Base-by-base conservation (phyloP, 1,284 basidiomycete species). In the Trichosporon ovoides region DNA sequence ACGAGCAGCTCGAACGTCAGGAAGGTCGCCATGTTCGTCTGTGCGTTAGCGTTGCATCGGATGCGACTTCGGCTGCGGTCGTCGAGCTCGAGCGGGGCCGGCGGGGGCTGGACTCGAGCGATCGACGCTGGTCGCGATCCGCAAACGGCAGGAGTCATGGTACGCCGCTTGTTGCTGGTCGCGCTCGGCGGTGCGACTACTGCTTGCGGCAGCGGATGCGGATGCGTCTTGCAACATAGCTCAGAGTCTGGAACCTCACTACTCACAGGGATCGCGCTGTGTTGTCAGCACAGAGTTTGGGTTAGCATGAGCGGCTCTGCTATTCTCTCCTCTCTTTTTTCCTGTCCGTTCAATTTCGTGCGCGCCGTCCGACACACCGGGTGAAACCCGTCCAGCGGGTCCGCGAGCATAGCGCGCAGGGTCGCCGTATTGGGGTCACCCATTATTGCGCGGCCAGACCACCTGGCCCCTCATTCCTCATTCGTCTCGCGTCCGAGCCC, bases 21-120 rank as follows among this genome's bases (percentile, higher is more conserved):
- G 63, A 78, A 78, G 38, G 76, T 71, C 22, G 78, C 77, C 73
- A 78, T 78, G 56, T 79, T 79, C 14, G 76, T 73, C 66, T 73
- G 61, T 7, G 11, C 22, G 36, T 53, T 22, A 40, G 52, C 35
- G 13, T 38, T 24, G 5, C 20, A 35, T 6, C 7, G 9, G 35
- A 37, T 12, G 12, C 16, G 35, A 5, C 3, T 4, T 4, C 35
- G 13, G 35, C 35, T n/a, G 35, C 12, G 35, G 16, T 3, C 35
- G 35, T 3, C 22, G 20, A 20, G 11, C 22, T 20, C 10, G 38
- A 40, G 19, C 22, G 14, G 18, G 22, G 38, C 38, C 22, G 14
- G 19, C 19, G 14, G 20, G 22, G 20, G 20, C 38, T 24, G 20
- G 7, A 24, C 40, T 20, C 40, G 7, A 5, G 40, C 40, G 40